These are phyloP conservation scores for Pichia sp. DNA, from an alignment of 1,139 yeast species.

Conservation along the genomic window DNA sequence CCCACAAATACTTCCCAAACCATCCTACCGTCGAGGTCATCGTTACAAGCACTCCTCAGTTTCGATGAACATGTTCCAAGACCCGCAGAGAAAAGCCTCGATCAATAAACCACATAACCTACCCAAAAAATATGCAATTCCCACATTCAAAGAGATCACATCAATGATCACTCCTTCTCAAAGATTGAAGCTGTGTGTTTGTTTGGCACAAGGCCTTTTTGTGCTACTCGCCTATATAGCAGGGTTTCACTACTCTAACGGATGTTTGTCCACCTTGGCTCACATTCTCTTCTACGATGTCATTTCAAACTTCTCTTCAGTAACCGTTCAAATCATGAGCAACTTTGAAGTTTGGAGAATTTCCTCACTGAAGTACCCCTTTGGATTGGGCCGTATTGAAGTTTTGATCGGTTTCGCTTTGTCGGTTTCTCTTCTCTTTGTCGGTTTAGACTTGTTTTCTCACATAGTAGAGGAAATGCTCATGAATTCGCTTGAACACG, in stretches of 20 bases:
- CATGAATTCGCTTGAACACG: slow-evolving; percentile 38
- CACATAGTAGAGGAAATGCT: slow-evolving; percentile 78
- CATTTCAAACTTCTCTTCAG: slow-evolving; percentile 67
- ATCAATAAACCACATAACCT: slow-evolving; percentile 64
- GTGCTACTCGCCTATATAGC: slow-evolving; percentile 56
- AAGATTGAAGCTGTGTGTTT: slow-evolving; percentile 58
- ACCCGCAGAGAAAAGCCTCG: slow-evolving; percentile 48
- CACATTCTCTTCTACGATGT: slow-evolving; percentile 87
- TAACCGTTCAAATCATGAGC: slow-evolving; percentile 72
- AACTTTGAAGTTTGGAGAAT: slow-evolving; percentile 91
- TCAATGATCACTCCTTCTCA: slow-evolving; percentile 54
- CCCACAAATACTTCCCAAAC: slow-evolving; percentile 37
- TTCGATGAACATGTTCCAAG: slow-evolving; percentile 92
- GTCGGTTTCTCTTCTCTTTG: slow-evolving; percentile 80
- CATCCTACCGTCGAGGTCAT: slow-evolving; percentile 89
- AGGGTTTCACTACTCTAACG: slow-evolving; percentile 55
- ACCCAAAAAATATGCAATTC: slow-evolving; percentile 79
- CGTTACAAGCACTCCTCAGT: slow-evolving; percentile 96
- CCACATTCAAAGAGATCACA: slow-evolving; percentile 60
- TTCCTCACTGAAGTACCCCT: slow-evolving; percentile 81
- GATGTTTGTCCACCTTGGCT: slow-evolving; percentile 73
- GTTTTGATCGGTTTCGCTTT: slow-evolving; percentile 85
- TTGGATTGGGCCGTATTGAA: slow-evolving; percentile 85
- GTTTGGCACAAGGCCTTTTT: slow-evolving; percentile 55
- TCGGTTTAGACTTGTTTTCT: slow-evolving; percentile 82